phyloP scores from a whole-genome alignment of 352 stramenopile species.

The Pythium periplocum region DNA sequence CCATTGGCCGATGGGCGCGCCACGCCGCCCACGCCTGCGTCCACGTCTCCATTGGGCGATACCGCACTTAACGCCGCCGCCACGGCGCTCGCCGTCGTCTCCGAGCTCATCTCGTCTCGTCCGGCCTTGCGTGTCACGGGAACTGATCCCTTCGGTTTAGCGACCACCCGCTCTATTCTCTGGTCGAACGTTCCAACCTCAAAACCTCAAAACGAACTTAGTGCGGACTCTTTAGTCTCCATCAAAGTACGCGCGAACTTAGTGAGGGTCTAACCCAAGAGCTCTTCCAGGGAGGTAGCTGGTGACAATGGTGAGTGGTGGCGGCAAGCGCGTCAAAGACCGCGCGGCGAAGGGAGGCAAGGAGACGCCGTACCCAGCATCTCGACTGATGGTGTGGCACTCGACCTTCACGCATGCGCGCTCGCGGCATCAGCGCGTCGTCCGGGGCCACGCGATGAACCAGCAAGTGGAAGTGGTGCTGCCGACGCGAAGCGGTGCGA shows the following conservation, averaged over 20 bases:
- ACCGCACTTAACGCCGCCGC: not conserved
- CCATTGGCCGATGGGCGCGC: not conserved
- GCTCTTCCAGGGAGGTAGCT: too few species aligned
- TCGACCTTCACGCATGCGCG: constrained; percentile 33
- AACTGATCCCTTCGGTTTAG: not conserved
- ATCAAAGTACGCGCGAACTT: too few species aligned
- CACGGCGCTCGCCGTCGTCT: not conserved
- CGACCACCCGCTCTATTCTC: not conserved
- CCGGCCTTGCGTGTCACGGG: not conserved
- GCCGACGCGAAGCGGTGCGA: constrained; percentile 23
- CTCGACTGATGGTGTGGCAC: constrained; percentile 59
- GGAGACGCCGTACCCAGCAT: constrained; percentile 19
- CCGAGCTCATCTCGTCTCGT: not conserved
- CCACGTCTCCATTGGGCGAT: not conserved
- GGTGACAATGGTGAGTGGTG: constrained; percentile 58
- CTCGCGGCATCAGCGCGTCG: constrained; percentile 43
- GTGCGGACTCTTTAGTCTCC: too few species aligned
- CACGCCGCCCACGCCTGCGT: too few species aligned
- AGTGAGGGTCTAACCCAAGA: too few species aligned
- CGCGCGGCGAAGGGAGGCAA: constrained; percentile 12
- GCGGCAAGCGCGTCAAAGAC: constrained; percentile 35
- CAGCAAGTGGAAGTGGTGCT: constrained; percentile 75
- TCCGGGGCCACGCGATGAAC: constrained; percentile 44
- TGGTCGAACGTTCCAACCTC: too few species aligned
- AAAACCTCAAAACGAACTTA: too few species aligned